These are phyloP conservation scores for Colletotrichum abscissum DNA, from an alignment of 2,329 filamentous ascomycete species.

Conservation along the genomic window DNA sequence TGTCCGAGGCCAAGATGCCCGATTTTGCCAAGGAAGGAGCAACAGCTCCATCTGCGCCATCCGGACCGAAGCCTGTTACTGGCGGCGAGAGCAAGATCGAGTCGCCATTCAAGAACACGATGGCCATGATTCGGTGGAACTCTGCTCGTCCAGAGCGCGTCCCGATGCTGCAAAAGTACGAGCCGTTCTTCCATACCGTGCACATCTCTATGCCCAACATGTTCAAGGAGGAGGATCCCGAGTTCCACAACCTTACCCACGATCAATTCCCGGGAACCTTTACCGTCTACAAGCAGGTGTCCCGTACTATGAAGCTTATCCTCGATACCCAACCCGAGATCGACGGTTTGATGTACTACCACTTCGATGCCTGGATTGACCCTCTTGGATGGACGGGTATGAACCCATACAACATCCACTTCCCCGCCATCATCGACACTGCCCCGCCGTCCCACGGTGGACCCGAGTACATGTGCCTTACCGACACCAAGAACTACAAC, in stretches of 20 bases:
- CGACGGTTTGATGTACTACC: slow-evolving; percentile 45
- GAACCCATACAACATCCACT: slow-evolving; percentile 43
- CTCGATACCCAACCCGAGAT: slow-evolving; percentile 43
- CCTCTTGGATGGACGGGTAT: slow-evolving; percentile 42
- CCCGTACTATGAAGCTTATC: slow-evolving; percentile 45
- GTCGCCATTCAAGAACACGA: slow-evolving; percentile 43
- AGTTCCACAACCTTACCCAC: slow-evolving; percentile 42
- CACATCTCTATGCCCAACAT: slow-evolving; percentile 43
- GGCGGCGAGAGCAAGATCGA: slow-evolving; percentile 28
- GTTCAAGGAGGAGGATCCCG: slow-evolving; percentile 30
- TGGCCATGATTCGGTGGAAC: slow-evolving; percentile 45
- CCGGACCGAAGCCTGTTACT: slow-evolving; percentile 18
- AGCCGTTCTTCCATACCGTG: slow-evolving; percentile 45
- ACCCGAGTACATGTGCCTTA: slow-evolving; percentile 39
- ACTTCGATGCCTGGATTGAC: slow-evolving; percentile 48
- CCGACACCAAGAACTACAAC: slow-evolving; percentile 35
- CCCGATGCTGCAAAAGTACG: slow-evolving; percentile 41
- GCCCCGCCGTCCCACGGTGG: slow-evolving; percentile 35
- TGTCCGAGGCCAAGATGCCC: slow-evolving; percentile 36
- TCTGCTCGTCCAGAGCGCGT: slow-evolving; percentile 41
- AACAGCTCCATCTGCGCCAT: neutral
- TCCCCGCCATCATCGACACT: slow-evolving; percentile 39
- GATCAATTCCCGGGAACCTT: slow-evolving; percentile 40
- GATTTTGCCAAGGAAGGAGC: slow-evolving; percentile 31
- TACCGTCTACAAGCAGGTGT: slow-evolving; percentile 40